phyloP scores from a whole-genome alignment of 257 asterid species.

The Misopates orontium region DNA sequence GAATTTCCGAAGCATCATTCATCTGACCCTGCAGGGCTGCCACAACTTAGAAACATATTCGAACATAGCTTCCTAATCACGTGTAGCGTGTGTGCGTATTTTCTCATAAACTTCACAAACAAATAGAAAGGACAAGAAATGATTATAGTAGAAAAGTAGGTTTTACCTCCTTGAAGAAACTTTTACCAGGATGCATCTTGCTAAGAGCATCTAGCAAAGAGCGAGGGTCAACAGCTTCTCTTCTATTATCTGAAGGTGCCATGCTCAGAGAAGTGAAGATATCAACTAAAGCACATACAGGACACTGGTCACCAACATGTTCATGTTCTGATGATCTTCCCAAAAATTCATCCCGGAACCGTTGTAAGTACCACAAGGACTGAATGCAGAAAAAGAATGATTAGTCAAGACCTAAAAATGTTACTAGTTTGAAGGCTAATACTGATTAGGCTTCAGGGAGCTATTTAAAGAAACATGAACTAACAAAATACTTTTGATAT shows the following conservation, averaged over 20 bases:
- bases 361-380: constrained; percentile 94
- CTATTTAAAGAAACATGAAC: constrained; percentile 5
- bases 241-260: constrained; percentile 47
- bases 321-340: constrained; percentile 62
- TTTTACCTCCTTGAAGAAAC: constrained; percentile 89
- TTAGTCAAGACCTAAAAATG: constrained; percentile 24
- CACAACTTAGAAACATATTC: constrained; percentile 9
- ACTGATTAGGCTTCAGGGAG: constrained; percentile 2
- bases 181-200: constrained; percentile 84
- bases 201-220: constrained; percentile 83
- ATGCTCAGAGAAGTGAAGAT: constrained; percentile 71
- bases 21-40: constrained; percentile 79
- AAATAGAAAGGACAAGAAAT: background rate
- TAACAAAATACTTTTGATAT: constrained; percentile 24
- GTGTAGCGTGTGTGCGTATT: background rate
- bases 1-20: constrained; percentile 97
- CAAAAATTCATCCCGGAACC: constrained; percentile 81
- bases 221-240: constrained; percentile 84
- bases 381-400: constrained; percentile 27
- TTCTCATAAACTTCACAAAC: too few relatives aligned
- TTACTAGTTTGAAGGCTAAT: constrained; percentile 24
- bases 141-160: background rate
- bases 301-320: constrained; percentile 95
- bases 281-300: constrained; percentile 71
- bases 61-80: background rate